Conservation (phyloP, 2,329 filamentous ascomycete genomes). For the Stylonectria norvegica region DNA sequence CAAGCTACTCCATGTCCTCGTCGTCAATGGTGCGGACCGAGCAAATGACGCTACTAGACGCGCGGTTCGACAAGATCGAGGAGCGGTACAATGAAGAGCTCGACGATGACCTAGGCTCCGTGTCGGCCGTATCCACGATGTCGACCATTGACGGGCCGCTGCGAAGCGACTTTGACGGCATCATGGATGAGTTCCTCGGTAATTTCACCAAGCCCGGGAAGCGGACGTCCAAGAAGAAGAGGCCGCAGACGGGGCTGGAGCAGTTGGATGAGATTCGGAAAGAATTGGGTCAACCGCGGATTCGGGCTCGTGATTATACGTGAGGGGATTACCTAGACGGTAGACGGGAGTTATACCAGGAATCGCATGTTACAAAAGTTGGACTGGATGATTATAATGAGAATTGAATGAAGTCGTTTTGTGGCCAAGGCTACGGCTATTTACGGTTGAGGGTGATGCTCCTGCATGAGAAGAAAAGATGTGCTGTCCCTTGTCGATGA, state of each 20-base stretch:
- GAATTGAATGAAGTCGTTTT: conserved; percentile 14
- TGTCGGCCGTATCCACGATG: conserved; percentile 59
- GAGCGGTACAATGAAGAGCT: conserved; percentile 62
- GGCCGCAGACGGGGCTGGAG: conserved; percentile 75
- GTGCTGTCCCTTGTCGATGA: too few species aligned
- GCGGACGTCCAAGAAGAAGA: conserved; percentile 74
- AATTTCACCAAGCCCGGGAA: conserved; percentile 69
- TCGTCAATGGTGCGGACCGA: conserved; percentile 85
- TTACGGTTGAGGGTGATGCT: too few species aligned
- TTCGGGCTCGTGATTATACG: conserved; percentile 36
- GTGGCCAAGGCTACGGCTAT: too few species aligned
- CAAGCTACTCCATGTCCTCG: conserved; percentile 87
- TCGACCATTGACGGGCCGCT: conserved; percentile 67
- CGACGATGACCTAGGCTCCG: conserved; percentile 50
- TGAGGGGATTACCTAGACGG: not conserved
- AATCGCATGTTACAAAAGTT: conserved; percentile 2
- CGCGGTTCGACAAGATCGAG: conserved; percentile 87
- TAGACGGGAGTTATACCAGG: conserved; percentile 1
- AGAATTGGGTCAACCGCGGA: conserved; percentile 71
- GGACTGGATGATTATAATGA: conserved; percentile 14
- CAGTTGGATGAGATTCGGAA: conserved; percentile 87
- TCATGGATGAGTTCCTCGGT: conserved; percentile 90
- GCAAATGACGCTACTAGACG: conserved; percentile 78
- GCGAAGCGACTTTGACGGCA: conserved; percentile 76
- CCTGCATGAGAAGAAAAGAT: too few species aligned